Evolutionary conservation across 176 grass and related monocot species (phyloP), one percentile per base, ranked within the genome.

Genomic region (Tuctoria greenei): DNA sequence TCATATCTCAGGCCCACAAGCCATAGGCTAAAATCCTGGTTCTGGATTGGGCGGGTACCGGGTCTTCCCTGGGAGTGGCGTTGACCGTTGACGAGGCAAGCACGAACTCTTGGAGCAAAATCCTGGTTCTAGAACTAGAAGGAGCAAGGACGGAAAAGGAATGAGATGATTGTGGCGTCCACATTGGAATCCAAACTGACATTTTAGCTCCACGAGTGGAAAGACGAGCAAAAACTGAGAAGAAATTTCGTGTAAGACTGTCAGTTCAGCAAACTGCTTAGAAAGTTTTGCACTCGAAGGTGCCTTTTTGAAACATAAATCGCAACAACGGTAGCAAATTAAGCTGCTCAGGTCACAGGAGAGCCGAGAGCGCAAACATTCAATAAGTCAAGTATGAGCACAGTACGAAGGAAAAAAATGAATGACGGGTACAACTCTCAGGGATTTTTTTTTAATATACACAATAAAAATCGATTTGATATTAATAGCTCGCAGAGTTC

Each of bases 61-160:
- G n/a, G n/a, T n/a, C n/a, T n/a, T n/a, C n/a, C n/a, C n/a, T n/a
- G 42, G 35, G 23, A 37, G 18, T 15, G 15, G 37, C n/a, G n/a
- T n/a, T n/a, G n/a, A n/a, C n/a, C 57, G 74, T 72, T 84, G 74
- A 78, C 66, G 35, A 64, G 44, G 31, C 7, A 35, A 73, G 16
- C 46, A 51, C 27, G 45, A 71, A 18, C 55, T n/a, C 15, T 47
- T 41, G n/a, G n/a, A n/a, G n/a, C n/a, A 8, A n/a, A 6, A 4
- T 8, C 13, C 15, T 36, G 14, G 2, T 26, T 60, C 1, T 82
- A 17, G 59, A 64, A n/a, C n/a, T 70, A 35, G 25, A 20, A 74
- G 17, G 46, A 35, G 13, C 41, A 8, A 4, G 10, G 51, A 23
- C 43, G n/a, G 34, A 23, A 24, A 42, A 27, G 14, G 4, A 14